A percentile compares a stretch with the other conserved stretches of the same genome.
phyloP scores from a whole-genome alignment of 192 early-diverging fungal genomes.

The Umbelopsis ramanniana region DNA sequence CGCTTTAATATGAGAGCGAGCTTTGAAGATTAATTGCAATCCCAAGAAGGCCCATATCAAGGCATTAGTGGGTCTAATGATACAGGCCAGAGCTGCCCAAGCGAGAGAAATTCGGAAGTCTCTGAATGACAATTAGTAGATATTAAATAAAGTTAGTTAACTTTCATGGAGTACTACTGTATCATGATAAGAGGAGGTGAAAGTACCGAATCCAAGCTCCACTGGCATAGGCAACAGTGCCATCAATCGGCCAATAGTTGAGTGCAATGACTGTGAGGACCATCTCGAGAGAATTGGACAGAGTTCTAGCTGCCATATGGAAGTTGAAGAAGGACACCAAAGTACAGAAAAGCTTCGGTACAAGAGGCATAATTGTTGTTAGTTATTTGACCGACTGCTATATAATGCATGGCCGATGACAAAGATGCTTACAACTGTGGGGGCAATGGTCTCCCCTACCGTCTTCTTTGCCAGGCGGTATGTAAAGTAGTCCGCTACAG shows the following conservation, averaged over 20 bases:
- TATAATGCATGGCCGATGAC: neutral
- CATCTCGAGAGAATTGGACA: conserved; percentile 77
- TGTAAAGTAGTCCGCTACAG: conserved; percentile 73
- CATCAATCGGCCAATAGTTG: conserved; percentile 83
- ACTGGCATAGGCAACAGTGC: neutral
- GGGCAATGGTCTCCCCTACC: conserved; percentile 31
- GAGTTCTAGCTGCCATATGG: conserved; percentile 53
- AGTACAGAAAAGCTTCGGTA: conserved; percentile 58
- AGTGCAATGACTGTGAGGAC: conserved; percentile 74
- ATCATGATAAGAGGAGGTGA: too few relatives aligned
- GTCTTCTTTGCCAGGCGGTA: conserved; percentile 64
- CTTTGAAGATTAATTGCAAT: conserved; percentile 51
- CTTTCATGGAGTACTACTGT: neutral
- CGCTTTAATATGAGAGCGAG: neutral
- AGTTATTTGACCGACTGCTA: neutral
- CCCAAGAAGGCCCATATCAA: conserved; percentile 86
- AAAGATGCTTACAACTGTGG: conserved; percentile 30
- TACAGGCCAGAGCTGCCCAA: conserved; percentile 80
- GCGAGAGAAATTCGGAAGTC: conserved; percentile 51
- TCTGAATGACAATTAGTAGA: conserved; percentile 14
- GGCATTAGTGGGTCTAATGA: conserved; percentile 89
- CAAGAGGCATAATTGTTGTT: neutral
- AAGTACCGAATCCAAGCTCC: neutral
- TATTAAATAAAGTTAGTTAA: too few relatives aligned
- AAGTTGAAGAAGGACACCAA: conserved; percentile 64